These are phyloP conservation scores for Candida sanyiensis DNA, from an alignment of 805 yeast genomes.

Conservation along the genomic window DNA sequence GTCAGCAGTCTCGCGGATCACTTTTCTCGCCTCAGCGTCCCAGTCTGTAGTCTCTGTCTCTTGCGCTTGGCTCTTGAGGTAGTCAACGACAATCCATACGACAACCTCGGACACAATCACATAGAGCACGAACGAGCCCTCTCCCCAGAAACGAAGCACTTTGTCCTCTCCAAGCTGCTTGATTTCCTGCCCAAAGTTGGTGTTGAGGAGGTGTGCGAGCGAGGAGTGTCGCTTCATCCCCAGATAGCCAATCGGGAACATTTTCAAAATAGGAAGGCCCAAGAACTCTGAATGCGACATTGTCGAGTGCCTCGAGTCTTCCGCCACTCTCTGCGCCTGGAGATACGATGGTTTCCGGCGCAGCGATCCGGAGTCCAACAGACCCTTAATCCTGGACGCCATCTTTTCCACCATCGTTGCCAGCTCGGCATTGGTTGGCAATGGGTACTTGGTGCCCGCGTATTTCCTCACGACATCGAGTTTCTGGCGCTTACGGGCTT, in stretches of 20 bases:
- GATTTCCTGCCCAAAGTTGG: slow-evolving; percentile 29
- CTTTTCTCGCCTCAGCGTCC: not conserved
- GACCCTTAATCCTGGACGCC: slow-evolving; percentile 25
- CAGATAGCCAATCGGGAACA: slow-evolving; percentile 51
- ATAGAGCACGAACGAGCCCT: slow-evolving; percentile 47
- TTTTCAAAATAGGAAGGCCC: slow-evolving; percentile 36
- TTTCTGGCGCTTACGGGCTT: not conserved
- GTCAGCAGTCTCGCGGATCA: slow-evolving; percentile 32
- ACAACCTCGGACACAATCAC: slow-evolving; percentile 62
- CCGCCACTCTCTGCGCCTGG: slow-evolving; percentile 39
- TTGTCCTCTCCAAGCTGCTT: slow-evolving; percentile 29
- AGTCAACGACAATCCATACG: slow-evolving; percentile 44
- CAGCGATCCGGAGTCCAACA: slow-evolving; percentile 28
- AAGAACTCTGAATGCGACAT: slow-evolving; percentile 38
- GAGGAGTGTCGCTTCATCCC: slow-evolving; percentile 53
- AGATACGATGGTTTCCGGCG: slow-evolving; percentile 43
- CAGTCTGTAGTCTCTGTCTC: slow-evolving; percentile 11
- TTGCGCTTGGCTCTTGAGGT: slow-evolving; percentile 34
- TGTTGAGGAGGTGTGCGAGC: slow-evolving; percentile 40
- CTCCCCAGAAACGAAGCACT: slow-evolving; percentile 57
- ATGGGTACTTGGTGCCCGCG: slow-evolving; percentile 4
- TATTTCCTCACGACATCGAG: slow-evolving; percentile 3
- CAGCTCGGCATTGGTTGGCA: slow-evolving; percentile 8
- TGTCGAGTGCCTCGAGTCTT: slow-evolving; percentile 35
- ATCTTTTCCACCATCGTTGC: slow-evolving; percentile 22